Evolutionary conservation across 495 filamentous ascomycete genomes (phyloP).

Genomic region (Aspergillus sclerotioniger): DNA sequence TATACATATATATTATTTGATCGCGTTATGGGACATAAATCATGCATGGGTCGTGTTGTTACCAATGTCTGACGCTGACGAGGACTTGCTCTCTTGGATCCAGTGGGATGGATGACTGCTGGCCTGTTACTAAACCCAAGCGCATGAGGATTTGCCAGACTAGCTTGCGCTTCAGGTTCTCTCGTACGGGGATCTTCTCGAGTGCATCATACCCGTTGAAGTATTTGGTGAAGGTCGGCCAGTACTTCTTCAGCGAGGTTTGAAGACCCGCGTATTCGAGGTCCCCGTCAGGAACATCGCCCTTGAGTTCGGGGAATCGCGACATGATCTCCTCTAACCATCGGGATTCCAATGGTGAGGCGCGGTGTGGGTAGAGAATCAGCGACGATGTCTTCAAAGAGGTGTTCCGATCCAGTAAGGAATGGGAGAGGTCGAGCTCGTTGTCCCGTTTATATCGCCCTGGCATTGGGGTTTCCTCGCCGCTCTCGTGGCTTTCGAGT

Average conservation of each 20-base stretch:
- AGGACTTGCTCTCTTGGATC: conserved; percentile 42
- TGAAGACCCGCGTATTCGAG: conserved; percentile 49
- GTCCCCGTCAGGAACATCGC: conserved; percentile 26
- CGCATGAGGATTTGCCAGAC: conserved; percentile 63
- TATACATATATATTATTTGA: too few species aligned
- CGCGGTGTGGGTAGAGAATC: conserved; percentile 54
- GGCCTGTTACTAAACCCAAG: conserved; percentile 34
- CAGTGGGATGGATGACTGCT: conserved; percentile 29
- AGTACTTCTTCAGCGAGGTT: conserved; percentile 50
- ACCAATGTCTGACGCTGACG: conserved; percentile 47
- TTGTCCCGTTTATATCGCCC: conserved; percentile 28
- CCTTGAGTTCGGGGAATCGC: conserved; percentile 46
- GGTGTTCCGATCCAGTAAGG: conserved; percentile 38
- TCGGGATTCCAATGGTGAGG: conserved; percentile 60
- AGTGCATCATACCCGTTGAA: conserved; percentile 85
- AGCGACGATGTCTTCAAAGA: conserved; percentile 42
- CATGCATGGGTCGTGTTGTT: conserved; percentile 7
- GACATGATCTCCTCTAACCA: conserved; percentile 71
- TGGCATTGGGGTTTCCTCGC: conserved; percentile 38
- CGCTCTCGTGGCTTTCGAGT: conserved; percentile 40
- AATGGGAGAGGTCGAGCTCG: conserved; percentile 35
- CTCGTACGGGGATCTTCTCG: conserved; percentile 78
- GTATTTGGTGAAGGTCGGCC: conserved; percentile 65
- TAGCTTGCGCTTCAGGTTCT: conserved; percentile 81
- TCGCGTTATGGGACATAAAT: not conserved